A percentile compares a stretch with the other conserved stretches of the same genome.
phyloP scores from a whole-genome alignment of 345 rosid genomes.

The Geranium brycei region DNA sequence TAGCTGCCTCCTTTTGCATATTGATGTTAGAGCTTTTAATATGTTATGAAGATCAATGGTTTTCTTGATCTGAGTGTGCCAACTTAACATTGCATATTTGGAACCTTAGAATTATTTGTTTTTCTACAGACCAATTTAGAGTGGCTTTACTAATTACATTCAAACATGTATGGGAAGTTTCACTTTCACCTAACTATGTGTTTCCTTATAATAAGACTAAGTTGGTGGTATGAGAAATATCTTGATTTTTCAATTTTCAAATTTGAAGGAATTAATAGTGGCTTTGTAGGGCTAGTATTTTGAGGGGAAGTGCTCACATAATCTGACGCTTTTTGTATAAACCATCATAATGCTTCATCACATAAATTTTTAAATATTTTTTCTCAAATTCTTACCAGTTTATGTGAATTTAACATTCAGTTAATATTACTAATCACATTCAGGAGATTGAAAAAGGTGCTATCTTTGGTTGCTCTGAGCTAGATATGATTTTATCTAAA shows the following conservation, averaged over 20 bases:
- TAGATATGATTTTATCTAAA: conserved; percentile 35
- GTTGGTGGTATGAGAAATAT: too few relatives aligned
- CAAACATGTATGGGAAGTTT: too few relatives aligned
- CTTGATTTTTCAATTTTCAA: too few relatives aligned
- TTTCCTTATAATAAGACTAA: too few relatives aligned
- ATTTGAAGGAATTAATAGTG: background rate
- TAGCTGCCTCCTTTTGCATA: background rate
- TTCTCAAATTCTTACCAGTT: background rate
- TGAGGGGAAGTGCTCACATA: background rate
- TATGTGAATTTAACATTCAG: background rate
- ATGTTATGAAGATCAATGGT: background rate
- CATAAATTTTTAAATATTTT: too few relatives aligned
- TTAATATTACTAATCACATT: conserved; percentile 9
- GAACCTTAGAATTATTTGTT: background rate
- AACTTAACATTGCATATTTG: background rate
- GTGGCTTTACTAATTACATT: background rate
- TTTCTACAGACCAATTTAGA: background rate
- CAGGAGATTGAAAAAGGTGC: conserved; percentile 39
- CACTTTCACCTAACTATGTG: too few relatives aligned
- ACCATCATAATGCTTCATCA: background rate
- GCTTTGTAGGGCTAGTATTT: background rate
- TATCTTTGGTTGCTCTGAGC: conserved; percentile 43
- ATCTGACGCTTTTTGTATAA: background rate
- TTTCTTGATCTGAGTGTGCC: background rate
- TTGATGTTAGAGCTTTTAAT: background rate